phyloP scores from a whole-genome alignment of 371 early-diverging fungal genomes.

The Parasitella parasitica region DNA sequence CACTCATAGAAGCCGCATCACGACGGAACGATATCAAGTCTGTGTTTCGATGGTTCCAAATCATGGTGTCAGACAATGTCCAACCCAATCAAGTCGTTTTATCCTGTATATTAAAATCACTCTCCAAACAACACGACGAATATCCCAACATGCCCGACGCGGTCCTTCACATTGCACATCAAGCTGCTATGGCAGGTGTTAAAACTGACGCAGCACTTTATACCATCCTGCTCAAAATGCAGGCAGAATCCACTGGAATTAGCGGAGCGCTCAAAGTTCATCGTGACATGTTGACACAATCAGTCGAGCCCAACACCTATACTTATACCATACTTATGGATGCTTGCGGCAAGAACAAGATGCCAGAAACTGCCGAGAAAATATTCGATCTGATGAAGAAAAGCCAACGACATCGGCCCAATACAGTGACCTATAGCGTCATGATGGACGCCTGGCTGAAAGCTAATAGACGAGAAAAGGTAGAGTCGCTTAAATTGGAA shows the following conservation, averaged over 20 bases:
- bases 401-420: constrained; percentile 26
- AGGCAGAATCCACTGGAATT: constrained; percentile 29
- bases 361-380: constrained; percentile 40
- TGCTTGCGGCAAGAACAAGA: constrained; percentile 28
- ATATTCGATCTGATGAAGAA: constrained; percentile 48
- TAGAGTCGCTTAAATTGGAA: constrained; percentile 29
- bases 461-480: constrained; percentile 29
- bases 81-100: constrained; percentile 35
- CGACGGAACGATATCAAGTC: constrained; percentile 19
- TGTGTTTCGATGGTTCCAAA: constrained; percentile 47
- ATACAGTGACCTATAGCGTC: constrained; percentile 43
- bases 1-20: constrained; percentile 46
- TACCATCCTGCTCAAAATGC: constrained; percentile 39
- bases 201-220: constrained; percentile 41
- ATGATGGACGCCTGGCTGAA: constrained; percentile 46
- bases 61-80: constrained; percentile 29
- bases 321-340: constrained; percentile 47
- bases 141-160: constrained; percentile 21
- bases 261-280: constrained; percentile 37
- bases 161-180: constrained; percentile 27
- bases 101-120: constrained; percentile 33
- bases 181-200: constrained; percentile 36
- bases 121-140: constrained; percentile 9
- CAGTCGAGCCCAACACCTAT: constrained; percentile 38
- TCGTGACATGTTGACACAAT: constrained; percentile 35